These are phyloP conservation scores for Notholithocarpus densiflorus DNA, from an alignment of 306 rosid species.

Conservation along the genomic window DNA sequence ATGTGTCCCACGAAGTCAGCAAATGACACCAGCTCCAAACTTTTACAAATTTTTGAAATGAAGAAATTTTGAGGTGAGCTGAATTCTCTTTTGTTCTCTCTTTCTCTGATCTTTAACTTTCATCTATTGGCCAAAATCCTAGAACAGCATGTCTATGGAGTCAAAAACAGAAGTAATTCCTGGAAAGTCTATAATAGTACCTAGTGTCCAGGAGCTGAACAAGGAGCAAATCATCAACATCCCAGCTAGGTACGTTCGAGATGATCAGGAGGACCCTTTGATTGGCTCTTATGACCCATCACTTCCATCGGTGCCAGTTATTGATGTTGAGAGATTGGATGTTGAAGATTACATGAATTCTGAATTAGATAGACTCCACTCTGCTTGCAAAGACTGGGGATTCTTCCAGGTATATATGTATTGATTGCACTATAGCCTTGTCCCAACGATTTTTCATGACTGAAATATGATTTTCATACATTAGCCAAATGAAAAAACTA, in stretches of 20 bases:
- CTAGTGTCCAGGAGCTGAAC: conserved; percentile 35
- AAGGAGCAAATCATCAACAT: conserved; percentile 13
- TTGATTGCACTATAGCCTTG: too few species aligned
- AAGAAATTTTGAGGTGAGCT: too few species aligned
- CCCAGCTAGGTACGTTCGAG: conserved; percentile 14
- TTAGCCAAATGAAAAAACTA: too few species aligned
- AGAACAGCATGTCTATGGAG: conserved; percentile 1
- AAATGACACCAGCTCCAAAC: too few species aligned
- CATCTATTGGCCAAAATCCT: too few species aligned
- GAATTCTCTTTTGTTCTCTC: too few species aligned
- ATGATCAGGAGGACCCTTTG: conserved; percentile 7
- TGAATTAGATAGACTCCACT: conserved; percentile 22
- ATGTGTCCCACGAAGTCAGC: too few species aligned
- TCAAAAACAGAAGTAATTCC: conserved; percentile 12
- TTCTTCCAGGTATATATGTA: conserved; percentile 31
- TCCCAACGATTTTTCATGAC: too few species aligned
- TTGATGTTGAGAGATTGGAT: conserved; percentile 18
- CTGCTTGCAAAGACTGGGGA: conserved; percentile 33
- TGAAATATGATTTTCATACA: too few species aligned
- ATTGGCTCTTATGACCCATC: not conserved
- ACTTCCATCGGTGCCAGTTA: conserved; percentile 15
- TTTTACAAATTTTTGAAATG: too few species aligned
- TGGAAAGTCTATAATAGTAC: conserved; percentile 32
- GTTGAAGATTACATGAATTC: not conserved
- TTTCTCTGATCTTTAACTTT: too few species aligned